Conservation (phyloP, 2,329 filamentous ascomycete genomes). For the Penicillium sp. region DNA sequence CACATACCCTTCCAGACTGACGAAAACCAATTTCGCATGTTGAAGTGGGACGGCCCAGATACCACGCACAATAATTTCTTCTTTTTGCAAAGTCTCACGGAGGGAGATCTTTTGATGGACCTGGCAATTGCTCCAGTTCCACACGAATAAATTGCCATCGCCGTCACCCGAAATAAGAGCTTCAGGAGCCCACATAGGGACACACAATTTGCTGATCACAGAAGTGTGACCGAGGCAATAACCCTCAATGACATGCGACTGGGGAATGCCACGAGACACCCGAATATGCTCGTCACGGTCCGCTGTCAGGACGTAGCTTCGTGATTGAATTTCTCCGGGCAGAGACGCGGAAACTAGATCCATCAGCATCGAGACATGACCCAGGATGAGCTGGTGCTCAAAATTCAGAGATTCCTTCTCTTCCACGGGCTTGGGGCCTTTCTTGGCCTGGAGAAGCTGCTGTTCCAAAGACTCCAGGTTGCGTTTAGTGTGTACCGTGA, state of each 20-base stretch:
- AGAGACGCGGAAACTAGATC: constrained; percentile 57
- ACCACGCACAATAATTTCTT: constrained; percentile 45
- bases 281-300: constrained; percentile 81
- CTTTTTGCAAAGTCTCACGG: constrained; percentile 14
- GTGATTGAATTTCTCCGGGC: constrained; percentile 26
- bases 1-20: constrained; percentile 56
- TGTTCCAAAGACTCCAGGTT: constrained; percentile 54
- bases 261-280: constrained; percentile 71
- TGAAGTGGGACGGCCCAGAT: constrained; percentile 43
- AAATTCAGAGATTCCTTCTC: constrained; percentile 54
- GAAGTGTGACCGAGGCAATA: constrained; percentile 85
- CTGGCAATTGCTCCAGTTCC: constrained; percentile 63
- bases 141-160: constrained; percentile 70
- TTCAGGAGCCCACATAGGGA: constrained; percentile 53
- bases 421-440: constrained; percentile 33
- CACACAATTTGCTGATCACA: constrained; percentile 72
- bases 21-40: constrained; percentile 37
- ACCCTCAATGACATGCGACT: constrained; percentile 79
- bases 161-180: constrained; percentile 80
- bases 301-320: constrained; percentile 59
- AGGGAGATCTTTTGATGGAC: constrained; percentile 31
- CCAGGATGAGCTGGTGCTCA: constrained; percentile 71
- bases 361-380: constrained; percentile 93
- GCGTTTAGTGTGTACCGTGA: constrained; percentile 58
- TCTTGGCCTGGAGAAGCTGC: constrained; percentile 47